phyloP scores from a whole-genome alignment of 495 filamentous ascomycete species.

The Aspergillus taichungensis region DNA sequence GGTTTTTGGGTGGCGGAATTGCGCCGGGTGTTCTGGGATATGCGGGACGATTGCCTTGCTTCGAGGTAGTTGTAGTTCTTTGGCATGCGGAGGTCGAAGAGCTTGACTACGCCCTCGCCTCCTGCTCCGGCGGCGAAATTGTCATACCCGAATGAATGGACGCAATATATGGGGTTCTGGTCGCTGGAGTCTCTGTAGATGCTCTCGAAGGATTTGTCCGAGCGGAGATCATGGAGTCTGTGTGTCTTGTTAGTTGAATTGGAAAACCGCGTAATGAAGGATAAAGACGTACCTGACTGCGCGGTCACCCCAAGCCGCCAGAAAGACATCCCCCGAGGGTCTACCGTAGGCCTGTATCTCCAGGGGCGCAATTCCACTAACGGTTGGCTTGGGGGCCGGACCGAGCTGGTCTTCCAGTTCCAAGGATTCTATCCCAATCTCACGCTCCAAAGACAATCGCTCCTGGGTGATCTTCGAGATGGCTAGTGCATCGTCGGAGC shows the following conservation, averaged over 20 bases:
- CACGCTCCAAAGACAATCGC: constrained; percentile 26
- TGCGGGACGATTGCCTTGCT: constrained; percentile 7
- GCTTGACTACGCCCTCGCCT: constrained; percentile 49
- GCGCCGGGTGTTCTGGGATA: background rate
- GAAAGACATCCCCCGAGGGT: constrained; percentile 42
- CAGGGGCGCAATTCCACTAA: constrained; percentile 47
- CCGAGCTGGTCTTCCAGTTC: constrained; percentile 16
- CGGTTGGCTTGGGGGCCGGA: constrained; percentile 19
- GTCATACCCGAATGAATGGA: constrained; percentile 47
- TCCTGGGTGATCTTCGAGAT: constrained; percentile 40
- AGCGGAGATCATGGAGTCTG: constrained; percentile 62
- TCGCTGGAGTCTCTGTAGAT: constrained; percentile 49
- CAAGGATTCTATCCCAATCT: constrained; percentile 21
- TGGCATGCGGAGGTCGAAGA: constrained; percentile 56
- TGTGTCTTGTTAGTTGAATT: background rate
- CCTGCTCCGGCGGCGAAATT: constrained; percentile 49
- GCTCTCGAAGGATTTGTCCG: constrained; percentile 34
- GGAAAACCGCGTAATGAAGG: background rate
- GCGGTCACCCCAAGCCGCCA: constrained; percentile 55
- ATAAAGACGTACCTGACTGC: constrained; percentile 34
- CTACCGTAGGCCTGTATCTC: constrained; percentile 20
- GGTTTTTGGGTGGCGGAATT: background rate
- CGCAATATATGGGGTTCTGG: constrained; percentile 48
- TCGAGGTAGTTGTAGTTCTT: constrained; percentile 37
- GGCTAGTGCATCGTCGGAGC: constrained; percentile 33